These are phyloP conservation scores for Podospora anserina DNA, from an alignment of 495 filamentous ascomycete genomes.

Conservation along the genomic window DNA sequence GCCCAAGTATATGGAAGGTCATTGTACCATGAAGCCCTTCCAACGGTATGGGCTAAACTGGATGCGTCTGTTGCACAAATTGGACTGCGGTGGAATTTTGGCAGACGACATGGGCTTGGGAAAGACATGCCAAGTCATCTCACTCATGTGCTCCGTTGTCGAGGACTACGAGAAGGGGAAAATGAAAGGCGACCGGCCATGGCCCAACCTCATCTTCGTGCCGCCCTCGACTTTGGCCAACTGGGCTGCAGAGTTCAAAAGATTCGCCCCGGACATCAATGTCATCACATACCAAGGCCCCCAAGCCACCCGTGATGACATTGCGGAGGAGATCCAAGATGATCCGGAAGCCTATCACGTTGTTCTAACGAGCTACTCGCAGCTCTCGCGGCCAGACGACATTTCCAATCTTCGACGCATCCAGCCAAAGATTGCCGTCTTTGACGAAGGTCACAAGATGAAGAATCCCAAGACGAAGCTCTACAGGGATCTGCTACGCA, in stretches of 20 bases:
- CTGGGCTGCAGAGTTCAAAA: slow-evolving; percentile 86
- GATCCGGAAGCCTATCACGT: slow-evolving; percentile 69
- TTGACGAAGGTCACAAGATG: slow-evolving; percentile 88
- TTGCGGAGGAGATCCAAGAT: slow-evolving; percentile 63
- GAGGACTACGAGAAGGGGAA: slow-evolving; percentile 43
- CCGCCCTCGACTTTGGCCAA: slow-evolving; percentile 92
- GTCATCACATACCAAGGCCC: slow-evolving; percentile 81
- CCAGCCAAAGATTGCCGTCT: slow-evolving; percentile 66
- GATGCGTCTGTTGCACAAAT: slow-evolving; percentile 75
- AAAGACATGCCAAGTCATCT: slow-evolving; percentile 95
- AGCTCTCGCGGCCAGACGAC: slow-evolving; percentile 41
- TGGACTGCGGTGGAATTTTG: slow-evolving; percentile 78
- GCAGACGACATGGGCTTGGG: slow-evolving; percentile 98
- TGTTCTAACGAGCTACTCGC: slow-evolving; percentile 80
- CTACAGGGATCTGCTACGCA: slow-evolving; percentile 75
- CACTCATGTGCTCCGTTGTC: slow-evolving; percentile 79
- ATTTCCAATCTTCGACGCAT: slow-evolving; percentile 37
- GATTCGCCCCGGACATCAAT: slow-evolving; percentile 72
- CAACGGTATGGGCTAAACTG: slow-evolving; percentile 95
- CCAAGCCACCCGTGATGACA: slow-evolving; percentile 58
- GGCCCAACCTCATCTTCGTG: slow-evolving; percentile 85
- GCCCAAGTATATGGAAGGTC: slow-evolving; percentile 67
- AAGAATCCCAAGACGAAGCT: slow-evolving; percentile 79
- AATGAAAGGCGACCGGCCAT: slow-evolving; percentile 44
- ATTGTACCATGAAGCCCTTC: slow-evolving; percentile 79